Evolutionary conservation across 805 yeast species (phyloP), one percentile per base, ranked within the genome.

Genomic region (Sugiyamaella mastotermitis): DNA sequence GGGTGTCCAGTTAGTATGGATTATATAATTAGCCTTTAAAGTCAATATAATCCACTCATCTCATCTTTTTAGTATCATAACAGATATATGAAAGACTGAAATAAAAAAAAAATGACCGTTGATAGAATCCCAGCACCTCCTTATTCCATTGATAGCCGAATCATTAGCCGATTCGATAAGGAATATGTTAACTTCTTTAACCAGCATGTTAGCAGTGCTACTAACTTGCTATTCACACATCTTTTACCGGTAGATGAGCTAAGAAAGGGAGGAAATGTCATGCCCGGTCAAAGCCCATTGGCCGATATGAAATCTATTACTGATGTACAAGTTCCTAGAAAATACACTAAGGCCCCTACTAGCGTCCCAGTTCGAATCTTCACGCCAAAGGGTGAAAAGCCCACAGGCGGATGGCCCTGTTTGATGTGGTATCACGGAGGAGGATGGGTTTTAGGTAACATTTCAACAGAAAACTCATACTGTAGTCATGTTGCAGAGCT

Each of bases 341-440:
- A 52, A 29, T 51, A 57, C 41, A 52, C 62, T 14, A 35, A 41
- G 4, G 55, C 50, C 14, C 22, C 17, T 4, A 17, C 33, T n/a
- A 13, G 27, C 13, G 23, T 43, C 40, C 49, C 42, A 8, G 56
- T 38, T 40, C 52, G 72, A 40, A 66, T 66, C 2, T 67, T 65
- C 40, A 56, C 57, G 22, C 71, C 71, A 14, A 45, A 52, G 14
- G 65, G 61, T 4, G 58, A 52, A 14, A 47, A 52, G 7, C 70
- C 69, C 3, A 49, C 29, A 9, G 52, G 40, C 5, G 69, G 69
- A 8, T 64, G 61, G 61, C 70, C 70, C 8, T 47, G 61, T 15
- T 51, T 57, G 25, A 41, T 67, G 20, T 65, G 62, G 61, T 64
- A 48, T 52, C 73, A 68, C 41, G 73, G 72, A 16, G 72, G 73